Conservation (phyloP, 106 monocot species). For the Phalaenopsis aphrodite region DNA sequence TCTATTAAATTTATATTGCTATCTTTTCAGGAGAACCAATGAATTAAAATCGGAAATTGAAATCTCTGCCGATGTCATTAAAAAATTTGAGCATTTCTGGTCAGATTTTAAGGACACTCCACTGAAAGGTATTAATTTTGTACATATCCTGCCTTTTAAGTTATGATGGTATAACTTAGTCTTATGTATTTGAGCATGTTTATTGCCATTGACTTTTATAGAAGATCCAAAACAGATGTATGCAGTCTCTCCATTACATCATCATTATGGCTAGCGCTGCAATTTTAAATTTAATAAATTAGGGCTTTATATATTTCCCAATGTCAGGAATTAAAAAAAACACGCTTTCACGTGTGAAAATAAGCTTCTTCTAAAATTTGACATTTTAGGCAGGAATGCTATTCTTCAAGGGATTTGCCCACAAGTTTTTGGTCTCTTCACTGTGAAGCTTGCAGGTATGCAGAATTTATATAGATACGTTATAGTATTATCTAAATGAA, state of each 20-base stretch:
- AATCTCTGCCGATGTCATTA: constrained; percentile 66
- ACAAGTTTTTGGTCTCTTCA: constrained; percentile 94
- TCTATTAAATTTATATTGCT: not conserved
- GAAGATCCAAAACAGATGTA: not conserved
- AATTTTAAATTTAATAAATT: not conserved
- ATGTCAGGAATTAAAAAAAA: not conserved
- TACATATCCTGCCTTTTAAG: not conserved
- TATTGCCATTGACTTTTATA: not conserved
- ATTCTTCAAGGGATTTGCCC: constrained; percentile 93
- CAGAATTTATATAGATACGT: not conserved
- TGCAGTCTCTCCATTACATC: not conserved
- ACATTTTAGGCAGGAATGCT: constrained; percentile 73
- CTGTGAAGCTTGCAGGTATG: constrained; percentile 91
- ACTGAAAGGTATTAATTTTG: constrained; percentile 52
- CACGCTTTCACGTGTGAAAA: not conserved
- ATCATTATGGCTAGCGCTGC: not conserved
- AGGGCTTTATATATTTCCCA: not conserved
- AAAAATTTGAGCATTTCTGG: constrained; percentile 86
- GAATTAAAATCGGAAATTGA: constrained; percentile 83
- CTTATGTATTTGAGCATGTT: not conserved
- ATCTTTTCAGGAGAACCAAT: constrained; percentile 65
- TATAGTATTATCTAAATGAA: not conserved
- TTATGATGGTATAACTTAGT: not conserved
- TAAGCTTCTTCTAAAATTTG: not conserved
- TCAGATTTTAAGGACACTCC: constrained; percentile 52